These are phyloP conservation scores for Diddensiella santjacobensis DNA, from an alignment of 805 yeast species.

Conservation along the genomic window DNA sequence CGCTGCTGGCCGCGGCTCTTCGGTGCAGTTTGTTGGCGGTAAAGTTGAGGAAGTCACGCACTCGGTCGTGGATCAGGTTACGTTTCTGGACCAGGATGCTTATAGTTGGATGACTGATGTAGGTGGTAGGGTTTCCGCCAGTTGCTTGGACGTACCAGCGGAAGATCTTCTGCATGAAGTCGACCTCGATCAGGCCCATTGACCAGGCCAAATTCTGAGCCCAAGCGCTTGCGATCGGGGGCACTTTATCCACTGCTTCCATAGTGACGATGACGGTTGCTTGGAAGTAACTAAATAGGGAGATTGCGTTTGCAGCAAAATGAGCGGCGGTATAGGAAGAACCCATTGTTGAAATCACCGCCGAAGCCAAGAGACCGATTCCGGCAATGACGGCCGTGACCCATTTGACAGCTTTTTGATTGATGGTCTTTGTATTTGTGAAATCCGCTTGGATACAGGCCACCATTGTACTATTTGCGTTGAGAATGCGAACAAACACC, in stretches of 20 bases:
- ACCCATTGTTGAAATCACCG: conserved; percentile 77
- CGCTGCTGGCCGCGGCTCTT: background rate
- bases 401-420: conserved; percentile 84
- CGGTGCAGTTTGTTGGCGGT: background rate
- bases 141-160: conserved; percentile 94
- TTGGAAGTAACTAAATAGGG: conserved; percentile 84
- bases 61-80: conserved; percentile 24
- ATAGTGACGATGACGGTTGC: conserved; percentile 77
- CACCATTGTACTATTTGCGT: conserved; percentile 32
- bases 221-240: conserved; percentile 94
- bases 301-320: conserved; percentile 79
- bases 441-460: conserved; percentile 78
- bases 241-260: conserved; percentile 81
- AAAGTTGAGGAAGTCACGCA: conserved; percentile 18
- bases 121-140: conserved; percentile 78
- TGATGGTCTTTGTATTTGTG: conserved; percentile 73
- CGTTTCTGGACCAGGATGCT: conserved; percentile 72
- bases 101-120: conserved; percentile 52
- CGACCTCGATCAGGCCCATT: conserved; percentile 77
- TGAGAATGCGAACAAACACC: conserved; percentile 49
- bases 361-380: conserved; percentile 77
- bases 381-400: conserved; percentile 91
- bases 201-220: conserved; percentile 91
- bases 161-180: conserved; percentile 81
- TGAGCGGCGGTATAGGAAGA: conserved; percentile 87